A percentile compares a stretch with the other conserved stretches of the same genome.
Evolutionary conservation across 805 yeast genomes (phyloP).

Genomic region (Monosporozyma yasuniensis): DNA sequence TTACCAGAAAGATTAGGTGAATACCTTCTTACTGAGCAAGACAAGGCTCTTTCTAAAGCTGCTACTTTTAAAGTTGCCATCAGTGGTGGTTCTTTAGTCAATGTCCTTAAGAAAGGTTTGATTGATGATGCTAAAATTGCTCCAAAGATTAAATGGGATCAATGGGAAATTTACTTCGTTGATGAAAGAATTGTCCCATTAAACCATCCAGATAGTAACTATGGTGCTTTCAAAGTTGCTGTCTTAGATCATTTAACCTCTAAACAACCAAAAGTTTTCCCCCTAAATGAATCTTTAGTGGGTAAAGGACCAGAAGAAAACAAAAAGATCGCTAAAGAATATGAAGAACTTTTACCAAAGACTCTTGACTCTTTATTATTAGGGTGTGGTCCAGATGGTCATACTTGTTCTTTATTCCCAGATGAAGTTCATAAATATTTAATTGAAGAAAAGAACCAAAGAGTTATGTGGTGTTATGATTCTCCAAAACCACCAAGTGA

Average conservation of each 20-base stretch:
- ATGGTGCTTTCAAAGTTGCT: conserved; percentile 61
- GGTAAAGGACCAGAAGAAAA: conserved; percentile 45
- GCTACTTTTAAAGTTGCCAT: conserved; percentile 63
- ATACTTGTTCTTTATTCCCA: conserved; percentile 88
- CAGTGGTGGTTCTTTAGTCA: conserved; percentile 86
- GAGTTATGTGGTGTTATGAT: conserved; percentile 60
- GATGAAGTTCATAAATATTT: conserved; percentile 52
- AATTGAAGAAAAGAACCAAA: conserved; percentile 36
- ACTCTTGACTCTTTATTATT: conserved; percentile 57
- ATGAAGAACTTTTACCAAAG: conserved; percentile 48
- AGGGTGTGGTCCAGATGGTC: conserved; percentile 96
- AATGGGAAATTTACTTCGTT: conserved; percentile 77
- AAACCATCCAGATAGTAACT: conserved; percentile 77
- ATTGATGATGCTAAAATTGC: conserved; percentile 44
- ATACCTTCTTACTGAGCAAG: conserved; percentile 52
- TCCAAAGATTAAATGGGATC: conserved; percentile 48
- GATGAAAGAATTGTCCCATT: conserved; percentile 88
- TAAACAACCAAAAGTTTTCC: conserved; percentile 38
- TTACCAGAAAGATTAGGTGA: conserved; percentile 62
- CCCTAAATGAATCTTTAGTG: conserved; percentile 57
- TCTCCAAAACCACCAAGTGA: conserved; percentile 93
- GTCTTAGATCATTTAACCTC: conserved; percentile 47
- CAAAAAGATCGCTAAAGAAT: conserved; percentile 52
- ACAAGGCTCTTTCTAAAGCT: conserved; percentile 39
- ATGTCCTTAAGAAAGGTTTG: conserved; percentile 54